phyloP scores from a whole-genome alignment of 495 filamentous ascomycete species.

The Trichoderma orchidacearum region DNA sequence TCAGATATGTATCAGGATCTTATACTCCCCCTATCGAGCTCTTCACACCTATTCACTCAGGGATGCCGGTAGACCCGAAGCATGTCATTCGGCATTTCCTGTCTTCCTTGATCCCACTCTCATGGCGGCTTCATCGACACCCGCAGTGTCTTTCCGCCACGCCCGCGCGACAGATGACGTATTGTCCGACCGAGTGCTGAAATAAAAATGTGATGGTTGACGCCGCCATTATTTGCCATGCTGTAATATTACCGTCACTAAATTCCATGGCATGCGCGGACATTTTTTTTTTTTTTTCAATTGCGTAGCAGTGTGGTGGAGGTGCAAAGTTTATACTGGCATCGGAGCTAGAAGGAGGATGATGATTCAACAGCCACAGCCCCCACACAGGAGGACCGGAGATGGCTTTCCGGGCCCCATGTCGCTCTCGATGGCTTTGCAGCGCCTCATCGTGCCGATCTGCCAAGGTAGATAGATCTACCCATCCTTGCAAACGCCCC shows the following conservation, averaged over 20 bases:
- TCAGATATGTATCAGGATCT: background rate
- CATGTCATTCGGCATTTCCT: background rate
- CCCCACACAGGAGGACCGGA: no score
- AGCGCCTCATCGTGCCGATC: no score
- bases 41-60: background rate
- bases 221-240: background rate
- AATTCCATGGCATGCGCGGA: constrained; percentile 9
- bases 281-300: no score
- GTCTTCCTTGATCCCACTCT: background rate
- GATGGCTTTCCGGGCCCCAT: no score
- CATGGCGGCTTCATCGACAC: no score
- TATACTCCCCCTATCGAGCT: background rate
- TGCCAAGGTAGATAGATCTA: no score
- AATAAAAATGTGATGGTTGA: background rate
- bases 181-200: background rate
- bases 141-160: no score
- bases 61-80: background rate
- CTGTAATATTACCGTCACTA: constrained; percentile 6
- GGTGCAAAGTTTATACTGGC: background rate
- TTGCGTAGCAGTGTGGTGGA: constrained; percentile 4
- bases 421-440: no score
- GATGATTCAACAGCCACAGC: background rate
- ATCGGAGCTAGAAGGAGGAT: background rate
- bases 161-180: background rate
- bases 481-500: no score